phyloP scores from a whole-genome alignment of 192 early-diverging fungal species.

The Coemansia aciculifera region DNA sequence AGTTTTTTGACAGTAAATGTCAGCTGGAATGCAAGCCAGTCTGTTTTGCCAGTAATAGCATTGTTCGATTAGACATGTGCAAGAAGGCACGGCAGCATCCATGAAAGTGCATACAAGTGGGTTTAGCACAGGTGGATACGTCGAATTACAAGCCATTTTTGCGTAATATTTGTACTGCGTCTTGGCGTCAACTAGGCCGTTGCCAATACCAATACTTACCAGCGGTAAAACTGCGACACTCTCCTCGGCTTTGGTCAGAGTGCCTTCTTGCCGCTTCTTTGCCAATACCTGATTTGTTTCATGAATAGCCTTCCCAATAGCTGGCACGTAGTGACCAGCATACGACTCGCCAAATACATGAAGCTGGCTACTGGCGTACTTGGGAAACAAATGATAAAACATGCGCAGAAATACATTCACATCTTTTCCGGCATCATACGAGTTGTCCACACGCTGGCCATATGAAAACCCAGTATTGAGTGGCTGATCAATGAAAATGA shows the following conservation, averaged over 20 bases:
- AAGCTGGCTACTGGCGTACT: constrained; percentile 78
- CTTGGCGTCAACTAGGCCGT: constrained; percentile 85
- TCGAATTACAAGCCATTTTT: constrained; percentile 69
- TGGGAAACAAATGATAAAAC: constrained; percentile 79
- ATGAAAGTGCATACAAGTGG: constrained; percentile 74
- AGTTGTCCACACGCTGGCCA: constrained; percentile 69
- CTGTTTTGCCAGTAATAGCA: constrained; percentile 83
- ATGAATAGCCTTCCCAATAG: constrained; percentile 78
- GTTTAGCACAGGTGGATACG: constrained; percentile 76
- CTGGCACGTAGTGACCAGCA: constrained; percentile 94
- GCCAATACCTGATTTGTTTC: constrained; percentile 66
- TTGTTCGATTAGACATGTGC: constrained; percentile 67
- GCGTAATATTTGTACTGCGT: constrained; percentile 89
- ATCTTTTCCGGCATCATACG: constrained; percentile 79
- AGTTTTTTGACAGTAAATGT: constrained; percentile 82
- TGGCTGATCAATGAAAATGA: constrained; percentile 87
- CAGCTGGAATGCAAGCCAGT: constrained; percentile 81
- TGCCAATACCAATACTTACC: constrained; percentile 81
- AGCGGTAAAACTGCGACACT: constrained; percentile 65
- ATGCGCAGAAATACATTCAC: constrained; percentile 91
- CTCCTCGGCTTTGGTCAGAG: constrained; percentile 25
- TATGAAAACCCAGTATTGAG: constrained; percentile 91
- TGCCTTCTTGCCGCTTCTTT: constrained; percentile 13
- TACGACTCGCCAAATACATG: constrained; percentile 89
- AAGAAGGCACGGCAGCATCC: constrained; percentile 70